Percentiles rank a stretch among this genome's conserved stretches.
These are phyloP conservation scores for Melianthus villosus DNA, from an alignment of 441 rosid genomes.

Conservation along the genomic window DNA sequence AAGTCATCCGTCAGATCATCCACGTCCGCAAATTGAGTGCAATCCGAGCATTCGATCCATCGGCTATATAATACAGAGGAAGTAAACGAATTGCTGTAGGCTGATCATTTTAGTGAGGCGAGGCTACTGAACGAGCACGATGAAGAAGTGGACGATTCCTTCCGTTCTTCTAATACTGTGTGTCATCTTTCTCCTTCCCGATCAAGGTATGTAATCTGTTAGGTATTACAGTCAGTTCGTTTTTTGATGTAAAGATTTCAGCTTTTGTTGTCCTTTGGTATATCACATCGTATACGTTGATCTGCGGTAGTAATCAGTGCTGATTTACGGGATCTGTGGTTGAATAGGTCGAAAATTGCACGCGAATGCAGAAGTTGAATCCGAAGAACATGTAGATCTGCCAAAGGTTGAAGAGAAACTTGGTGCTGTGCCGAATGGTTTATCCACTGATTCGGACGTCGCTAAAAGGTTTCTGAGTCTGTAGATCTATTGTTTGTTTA, in stretches of 20 bases:
- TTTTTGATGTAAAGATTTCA: not conserved
- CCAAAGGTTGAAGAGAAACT: conserved; percentile 85
- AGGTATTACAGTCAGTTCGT: not conserved
- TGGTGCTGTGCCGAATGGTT: conserved; percentile 76
- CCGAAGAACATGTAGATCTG: conserved; percentile 49
- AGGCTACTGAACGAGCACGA: conserved; percentile 19
- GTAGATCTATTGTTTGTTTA: not conserved
- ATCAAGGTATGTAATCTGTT: conserved; percentile 44
- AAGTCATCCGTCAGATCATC: conserved; percentile 23
- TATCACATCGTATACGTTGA: not conserved
- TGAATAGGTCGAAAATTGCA: conserved; percentile 52
- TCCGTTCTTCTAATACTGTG: conserved; percentile 56
- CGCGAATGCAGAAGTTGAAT: conserved; percentile 60
- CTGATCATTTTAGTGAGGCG: conserved; percentile 3
- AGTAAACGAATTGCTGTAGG: not conserved
- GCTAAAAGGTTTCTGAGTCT: conserved; percentile 73
- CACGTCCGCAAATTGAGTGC: conserved; percentile 16
- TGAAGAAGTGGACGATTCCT: conserved; percentile 89
- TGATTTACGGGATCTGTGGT: conserved; percentile 12
- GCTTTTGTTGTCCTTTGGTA: not conserved
- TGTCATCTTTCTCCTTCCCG: conserved; percentile 50
- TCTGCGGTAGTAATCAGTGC: conserved; percentile 4
- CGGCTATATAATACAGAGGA: conserved; percentile 1
- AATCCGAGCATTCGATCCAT: conserved; percentile 7
- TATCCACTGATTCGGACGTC: conserved; percentile 84